Evolutionary conservation across 73 alveolate genomes (phyloP).

Genomic region (Tetrahymena elliotti): DNA sequence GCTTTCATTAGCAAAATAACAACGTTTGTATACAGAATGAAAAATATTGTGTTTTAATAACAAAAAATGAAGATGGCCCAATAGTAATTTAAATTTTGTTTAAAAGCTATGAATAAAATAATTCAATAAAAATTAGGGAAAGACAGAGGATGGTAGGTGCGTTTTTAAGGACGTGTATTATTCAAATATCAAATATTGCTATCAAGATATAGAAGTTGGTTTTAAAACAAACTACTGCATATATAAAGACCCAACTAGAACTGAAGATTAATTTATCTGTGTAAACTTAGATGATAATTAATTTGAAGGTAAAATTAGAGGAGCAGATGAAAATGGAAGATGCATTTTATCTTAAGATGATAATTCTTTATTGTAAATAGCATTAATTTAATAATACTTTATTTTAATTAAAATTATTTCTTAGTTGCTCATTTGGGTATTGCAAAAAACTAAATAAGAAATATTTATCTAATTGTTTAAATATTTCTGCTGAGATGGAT

Average conservation of each 20-base stretch:
- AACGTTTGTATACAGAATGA: background rate
- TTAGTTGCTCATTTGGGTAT: background rate
- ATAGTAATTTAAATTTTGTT: background rate
- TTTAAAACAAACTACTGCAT: background rate
- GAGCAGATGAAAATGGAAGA: background rate
- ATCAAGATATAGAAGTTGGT: background rate
- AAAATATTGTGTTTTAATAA: background rate
- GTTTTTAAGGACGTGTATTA: background rate
- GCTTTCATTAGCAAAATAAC: background rate
- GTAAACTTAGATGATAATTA: background rate
- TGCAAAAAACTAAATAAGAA: background rate
- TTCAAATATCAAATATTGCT: background rate
- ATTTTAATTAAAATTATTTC: background rate
- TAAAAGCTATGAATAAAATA: background rate
- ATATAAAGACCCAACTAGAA: background rate
- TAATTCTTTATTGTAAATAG: background rate
- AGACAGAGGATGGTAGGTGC: background rate
- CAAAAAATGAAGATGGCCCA: background rate
- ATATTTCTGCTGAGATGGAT: background rate
- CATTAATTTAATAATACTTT: background rate
- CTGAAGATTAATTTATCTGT: background rate
- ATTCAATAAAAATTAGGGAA: background rate
- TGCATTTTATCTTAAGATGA: background rate
- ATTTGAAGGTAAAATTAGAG: background rate
- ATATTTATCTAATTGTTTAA: background rate